Evolutionary conservation across 441 rosid genomes (phyloP), one percentile per base, ranked within the genome.

Genomic region (Gossypium gossypioides): DNA sequence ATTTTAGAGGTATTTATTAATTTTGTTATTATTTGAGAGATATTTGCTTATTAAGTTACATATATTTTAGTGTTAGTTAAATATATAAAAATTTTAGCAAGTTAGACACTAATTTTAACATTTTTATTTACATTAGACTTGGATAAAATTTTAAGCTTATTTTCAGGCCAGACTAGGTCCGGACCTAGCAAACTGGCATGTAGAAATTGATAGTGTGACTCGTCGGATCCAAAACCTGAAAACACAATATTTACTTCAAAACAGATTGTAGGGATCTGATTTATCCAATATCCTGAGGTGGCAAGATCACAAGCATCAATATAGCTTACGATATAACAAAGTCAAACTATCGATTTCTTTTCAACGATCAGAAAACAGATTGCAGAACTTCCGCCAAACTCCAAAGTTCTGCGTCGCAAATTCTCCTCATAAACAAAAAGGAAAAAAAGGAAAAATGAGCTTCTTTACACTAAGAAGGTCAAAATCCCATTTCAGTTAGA

Each of bases 381-480:
- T 7, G 24, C 4, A 6, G n/a, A 64, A 56, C 32, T 63, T 12
- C 48, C 16, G 16, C 52, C 68, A 10, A 18, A 4, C 27, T 0
- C 9, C 68, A 5, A 58, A 37, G 44, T 8, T 25, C 9, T 61
- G 51, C 12, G 58, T n/a, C 15, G 42, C 4, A 54, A 27, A 3
- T 54, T 34, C 50, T 10, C 29, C 68, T 3, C 10, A n/a, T 5
- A 27, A 16, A 16, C 24, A 3, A 0, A 3, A 10, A 24, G 12
- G 22, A 0, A 3, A 1, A 13, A 37, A 25, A 3, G 29, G 29
- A 2, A 55, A 10, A 62, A 76, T 79, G 80, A 54, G 73, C 70
- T 54, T 60, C 40, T 73, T 74, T 64, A 74, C 73, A 25, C 19
- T 71, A 37, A 59, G 75, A 40, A 76, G 77, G 80, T 65, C 32